Base-by-base conservation (phyloP, 75 land plant genomes). In the Ceratopteris richardii region DNA sequence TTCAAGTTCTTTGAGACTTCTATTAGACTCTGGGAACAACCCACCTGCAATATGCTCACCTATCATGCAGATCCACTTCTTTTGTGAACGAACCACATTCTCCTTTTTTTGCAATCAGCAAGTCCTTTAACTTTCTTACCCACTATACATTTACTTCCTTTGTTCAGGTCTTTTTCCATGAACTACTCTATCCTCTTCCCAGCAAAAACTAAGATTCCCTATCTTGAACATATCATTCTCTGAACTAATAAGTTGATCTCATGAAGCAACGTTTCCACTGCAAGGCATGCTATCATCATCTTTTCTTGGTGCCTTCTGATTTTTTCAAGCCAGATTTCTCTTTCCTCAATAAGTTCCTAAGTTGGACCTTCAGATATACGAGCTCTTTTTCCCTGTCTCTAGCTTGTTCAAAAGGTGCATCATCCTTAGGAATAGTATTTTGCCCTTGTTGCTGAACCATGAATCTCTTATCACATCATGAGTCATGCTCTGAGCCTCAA, bases 401-500 rank as follows among this genome's bases (percentile, higher is more conserved):
- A 37, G 76, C 69, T 60, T 84, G 85, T 30, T 52, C 62, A 68
- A 40, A n/a, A n/a, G n/a, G n/a, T n/a, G n/a, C n/a, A n/a, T 51
- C 63, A 55, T 64, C 76, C 31, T 63, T 72, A 41, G 80, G 77
- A 18, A 71, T 63, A 50, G 79, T 64, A 55, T 74, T 70, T 44
- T 74, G 74, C 27, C 74, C 61, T 50, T 80, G 73, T 40, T 83
- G 83, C 37, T 80, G 66, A 47, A 73, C 78, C 41, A 86, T 26
- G 36, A 86, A 17, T 94, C 98, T 21, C 96, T 81, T 37, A 94
- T 75, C 6, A 90, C 96, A 72, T 94, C 98, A 83, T 94, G 98
- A 11, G 98, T 94, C 98, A 94, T 94, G 71, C 98, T 94, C 62
- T 90, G 96, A 57, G 98, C 77, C 57, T 82, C 77, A 55, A 91